Evolutionary conservation across 169 alveolate genomes (phyloP).

Genomic region (Plasmodium gonderi): DNA sequence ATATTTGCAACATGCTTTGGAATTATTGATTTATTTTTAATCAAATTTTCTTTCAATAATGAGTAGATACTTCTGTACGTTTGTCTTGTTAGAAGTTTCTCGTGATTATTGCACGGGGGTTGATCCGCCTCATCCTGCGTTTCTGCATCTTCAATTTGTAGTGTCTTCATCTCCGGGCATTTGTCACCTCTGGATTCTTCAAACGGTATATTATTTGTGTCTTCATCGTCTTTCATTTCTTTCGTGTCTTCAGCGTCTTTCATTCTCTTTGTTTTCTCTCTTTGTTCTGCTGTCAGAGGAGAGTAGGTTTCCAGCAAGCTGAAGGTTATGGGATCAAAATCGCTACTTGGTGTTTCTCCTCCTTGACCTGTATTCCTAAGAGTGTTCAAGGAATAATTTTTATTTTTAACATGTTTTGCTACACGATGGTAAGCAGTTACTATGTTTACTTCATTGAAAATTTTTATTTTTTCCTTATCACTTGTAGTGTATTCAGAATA

Average conservation of each 20-base stretch:
- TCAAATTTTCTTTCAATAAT: constrained; percentile 6
- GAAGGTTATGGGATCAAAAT: constrained; percentile 36
- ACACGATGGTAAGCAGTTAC: constrained; percentile 70
- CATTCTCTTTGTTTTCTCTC: background rate
- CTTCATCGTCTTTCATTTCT: no score
- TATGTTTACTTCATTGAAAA: constrained; percentile 41
- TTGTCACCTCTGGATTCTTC: no score
- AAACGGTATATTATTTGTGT: background rate
- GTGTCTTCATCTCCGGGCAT: no score
- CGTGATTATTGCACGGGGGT: constrained; percentile 8
- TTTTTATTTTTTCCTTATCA: constrained; percentile 8
- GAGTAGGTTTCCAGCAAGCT: constrained; percentile 55
- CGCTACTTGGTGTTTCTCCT: background rate
- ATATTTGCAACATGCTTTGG: constrained; percentile 67
- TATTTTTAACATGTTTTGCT: constrained; percentile 67
- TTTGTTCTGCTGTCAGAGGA: background rate
- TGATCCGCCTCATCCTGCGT: background rate
- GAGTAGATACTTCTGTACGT: constrained; percentile 17
- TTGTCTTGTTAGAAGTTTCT: background rate
- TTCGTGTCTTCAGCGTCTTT: background rate
- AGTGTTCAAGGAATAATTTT: constrained; percentile 1
- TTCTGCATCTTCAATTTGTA: background rate
- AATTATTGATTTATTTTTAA: background rate
- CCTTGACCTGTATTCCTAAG: background rate
- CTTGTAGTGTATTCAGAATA: background rate